phyloP scores from a whole-genome alignment of 129 eudicot species.

The Flaveria robusta region DNA sequence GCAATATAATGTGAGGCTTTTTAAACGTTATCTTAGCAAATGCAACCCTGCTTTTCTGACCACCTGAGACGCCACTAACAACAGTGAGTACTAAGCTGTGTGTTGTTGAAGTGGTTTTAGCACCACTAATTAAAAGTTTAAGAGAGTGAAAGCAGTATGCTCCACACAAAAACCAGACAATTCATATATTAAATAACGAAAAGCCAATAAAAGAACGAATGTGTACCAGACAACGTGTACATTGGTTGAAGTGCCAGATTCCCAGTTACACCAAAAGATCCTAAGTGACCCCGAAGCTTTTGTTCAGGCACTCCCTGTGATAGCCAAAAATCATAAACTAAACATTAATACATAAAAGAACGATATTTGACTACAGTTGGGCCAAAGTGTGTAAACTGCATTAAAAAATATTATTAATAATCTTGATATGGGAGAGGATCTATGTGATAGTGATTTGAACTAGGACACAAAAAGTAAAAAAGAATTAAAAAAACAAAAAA shows the following conservation, averaged over 20 bases:
- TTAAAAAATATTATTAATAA: neutral
- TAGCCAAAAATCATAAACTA: slow-evolving; percentile 27
- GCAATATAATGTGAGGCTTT: slow-evolving; percentile 90
- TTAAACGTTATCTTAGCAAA: slow-evolving; percentile 98
- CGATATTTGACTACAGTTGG: neutral
- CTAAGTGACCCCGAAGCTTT: slow-evolving; percentile 89
- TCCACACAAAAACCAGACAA: slow-evolving; percentile 27
- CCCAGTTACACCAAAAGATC: slow-evolving; percentile 96
- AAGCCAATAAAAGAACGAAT: neutral
- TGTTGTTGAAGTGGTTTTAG: slow-evolving; percentile 18
- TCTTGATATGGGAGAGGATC: no score
- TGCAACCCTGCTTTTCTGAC: slow-evolving; percentile 99
- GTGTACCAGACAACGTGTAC: slow-evolving; percentile 95
- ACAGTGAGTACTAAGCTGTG: slow-evolving; percentile 22
- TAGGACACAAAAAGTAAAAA: neutral
- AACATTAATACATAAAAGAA: neutral
- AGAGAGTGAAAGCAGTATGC: slow-evolving; percentile 15
- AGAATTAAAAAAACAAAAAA: neutral
- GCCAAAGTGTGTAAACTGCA: neutral
- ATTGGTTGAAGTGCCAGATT: slow-evolving; percentile 99
- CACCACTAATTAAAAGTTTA: slow-evolving; percentile 18
- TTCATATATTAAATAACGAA: neutral
- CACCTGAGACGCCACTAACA: slow-evolving; percentile 63
- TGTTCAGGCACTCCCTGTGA: slow-evolving; percentile 97
- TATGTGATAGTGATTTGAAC: no score